Conservation (phyloP, 495 filamentous ascomycete species). For the Penicillium fimorum region DNA sequence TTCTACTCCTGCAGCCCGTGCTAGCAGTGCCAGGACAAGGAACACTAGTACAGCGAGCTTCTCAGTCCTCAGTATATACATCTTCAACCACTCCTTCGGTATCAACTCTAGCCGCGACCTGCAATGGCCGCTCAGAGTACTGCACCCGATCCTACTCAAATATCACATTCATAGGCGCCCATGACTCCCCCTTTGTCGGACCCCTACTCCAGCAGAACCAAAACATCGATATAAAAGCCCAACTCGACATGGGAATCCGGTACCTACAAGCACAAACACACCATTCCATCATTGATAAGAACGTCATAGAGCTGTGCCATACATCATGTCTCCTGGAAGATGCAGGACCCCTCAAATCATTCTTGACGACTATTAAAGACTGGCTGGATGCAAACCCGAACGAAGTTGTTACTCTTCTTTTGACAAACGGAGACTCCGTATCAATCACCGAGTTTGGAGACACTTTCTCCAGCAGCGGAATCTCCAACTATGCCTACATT, state of each 20-base stretch:
- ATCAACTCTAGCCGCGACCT: slow-evolving; percentile 28
- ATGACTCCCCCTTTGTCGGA: slow-evolving; percentile 66
- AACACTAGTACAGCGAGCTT: slow-evolving; percentile 3
- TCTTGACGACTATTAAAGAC: slow-evolving; percentile 54
- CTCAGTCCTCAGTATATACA: slow-evolving; percentile 3
- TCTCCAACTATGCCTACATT: slow-evolving; percentile 58
- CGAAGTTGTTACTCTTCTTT: slow-evolving; percentile 68
- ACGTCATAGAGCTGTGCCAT: slow-evolving; percentile 63
- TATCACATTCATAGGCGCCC: slow-evolving; percentile 66
- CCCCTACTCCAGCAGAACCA: slow-evolving; percentile 64
- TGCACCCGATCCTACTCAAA: slow-evolving; percentile 63
- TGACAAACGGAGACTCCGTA: slow-evolving; percentile 65
- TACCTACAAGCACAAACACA: slow-evolving; percentile 72
- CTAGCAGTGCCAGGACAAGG: slow-evolving; percentile 1
- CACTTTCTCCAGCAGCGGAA: slow-evolving; percentile 53
- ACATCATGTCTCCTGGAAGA: slow-evolving; percentile 63
- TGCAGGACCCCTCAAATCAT: slow-evolving; percentile 57
- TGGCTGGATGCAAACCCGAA: slow-evolving; percentile 66
- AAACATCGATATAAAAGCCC: slow-evolving; percentile 60
- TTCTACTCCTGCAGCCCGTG: slow-evolving; percentile 16
- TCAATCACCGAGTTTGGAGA: slow-evolving; percentile 48
- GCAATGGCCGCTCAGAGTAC: slow-evolving; percentile 66
- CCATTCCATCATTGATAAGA: slow-evolving; percentile 34
- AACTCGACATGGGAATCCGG: slow-evolving; percentile 66
- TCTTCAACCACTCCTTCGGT: slow-evolving; percentile 3